Base-by-base conservation (phyloP, 305 asterid genomes). In the Solanum hybrid region DNA sequence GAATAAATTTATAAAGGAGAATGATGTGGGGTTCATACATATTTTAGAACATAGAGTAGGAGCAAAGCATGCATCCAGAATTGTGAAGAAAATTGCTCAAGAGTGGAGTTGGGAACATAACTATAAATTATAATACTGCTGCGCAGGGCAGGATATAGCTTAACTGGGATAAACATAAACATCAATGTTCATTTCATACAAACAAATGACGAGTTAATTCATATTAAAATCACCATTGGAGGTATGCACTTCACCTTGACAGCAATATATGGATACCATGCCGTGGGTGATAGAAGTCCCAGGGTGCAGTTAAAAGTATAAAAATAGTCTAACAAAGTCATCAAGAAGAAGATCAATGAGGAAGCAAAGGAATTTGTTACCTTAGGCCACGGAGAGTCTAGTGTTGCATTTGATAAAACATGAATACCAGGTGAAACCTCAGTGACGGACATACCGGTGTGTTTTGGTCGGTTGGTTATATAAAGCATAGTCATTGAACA, bases 311-410 rank as follows among this genome's bases (percentile, higher is more conserved):
- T 42, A 14, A 78, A 78, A 67, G 24, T 14, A 71, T 22, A 67
- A 33, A 16, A 61, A 6, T 64, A 79, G 76, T 4, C 36, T 42
- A 26, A 39, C 86, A 81, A 8, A 39, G 6, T 20, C 35, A 13
- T 82, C 39, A 8, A 28, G 71, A 40, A 39, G 67, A 42, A 40
- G 71, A 40, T 34, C 14, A 5, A 28, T 42, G 87, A 82, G 29
- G 71, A 61, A 29, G 74, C 18, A 78, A 80, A 35, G 22, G 1
- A 22, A 71, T 36, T 46, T 9, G 87, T 77, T 42, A 95, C 99
- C 97, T 97, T 97, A 18, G 97, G 95, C 99, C 99, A 96, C 11
- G 98, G 98, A 24, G 99, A 90, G 93, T 96, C 98, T 36, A 97
- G 94, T 57, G 42, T 88, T 14, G 99, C 98, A 91, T 97, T 97